Percentiles rank a stretch among this genome's conserved stretches.
These are phyloP conservation scores for Plasmodium billcollinsi DNA, from an alignment of 169 alveolate genomes.

Conservation along the genomic window DNA sequence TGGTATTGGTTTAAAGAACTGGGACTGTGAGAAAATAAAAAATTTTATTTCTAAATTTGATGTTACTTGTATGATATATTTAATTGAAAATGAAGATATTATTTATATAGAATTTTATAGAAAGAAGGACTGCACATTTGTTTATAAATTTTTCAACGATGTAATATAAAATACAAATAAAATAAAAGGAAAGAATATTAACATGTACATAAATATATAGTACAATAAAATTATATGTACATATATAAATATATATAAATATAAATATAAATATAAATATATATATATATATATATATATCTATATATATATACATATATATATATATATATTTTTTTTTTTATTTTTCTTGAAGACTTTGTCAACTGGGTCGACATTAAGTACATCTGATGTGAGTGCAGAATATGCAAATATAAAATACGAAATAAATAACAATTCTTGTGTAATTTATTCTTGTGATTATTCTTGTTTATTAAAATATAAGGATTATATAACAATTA, in stretches of 20 bases:
- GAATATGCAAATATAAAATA: constrained; percentile 45
- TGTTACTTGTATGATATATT: constrained; percentile 34
- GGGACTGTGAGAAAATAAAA: constrained; percentile 21
- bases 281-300: not conserved
- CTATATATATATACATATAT: not conserved
- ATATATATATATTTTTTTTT: not conserved
- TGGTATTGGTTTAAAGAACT: constrained; percentile 37
- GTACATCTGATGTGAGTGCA: constrained; percentile 9
- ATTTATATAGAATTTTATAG: constrained; percentile 45
- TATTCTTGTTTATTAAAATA: not conserved
- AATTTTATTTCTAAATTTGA: constrained; percentile 14
- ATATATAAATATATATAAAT: not conserved
- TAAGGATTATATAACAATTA: constrained; percentile 2
- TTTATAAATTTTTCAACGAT: constrained; percentile 25
- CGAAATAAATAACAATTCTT: constrained; percentile 12
- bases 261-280: not conserved
- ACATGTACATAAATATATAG: not conserved
- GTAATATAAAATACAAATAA: constrained; percentile 11
- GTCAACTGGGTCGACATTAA: not conserved
- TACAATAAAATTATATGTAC: not conserved
- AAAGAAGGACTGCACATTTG: constrained; percentile 37
- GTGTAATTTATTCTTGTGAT: constrained; percentile 2
- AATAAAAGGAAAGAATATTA: not conserved
- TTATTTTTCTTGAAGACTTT: constrained; percentile 3
- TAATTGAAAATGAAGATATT: constrained; percentile 25